Evolutionary conservation across 345 rosid species (phyloP).

Genomic region (Melastoma malabathricum): DNA sequence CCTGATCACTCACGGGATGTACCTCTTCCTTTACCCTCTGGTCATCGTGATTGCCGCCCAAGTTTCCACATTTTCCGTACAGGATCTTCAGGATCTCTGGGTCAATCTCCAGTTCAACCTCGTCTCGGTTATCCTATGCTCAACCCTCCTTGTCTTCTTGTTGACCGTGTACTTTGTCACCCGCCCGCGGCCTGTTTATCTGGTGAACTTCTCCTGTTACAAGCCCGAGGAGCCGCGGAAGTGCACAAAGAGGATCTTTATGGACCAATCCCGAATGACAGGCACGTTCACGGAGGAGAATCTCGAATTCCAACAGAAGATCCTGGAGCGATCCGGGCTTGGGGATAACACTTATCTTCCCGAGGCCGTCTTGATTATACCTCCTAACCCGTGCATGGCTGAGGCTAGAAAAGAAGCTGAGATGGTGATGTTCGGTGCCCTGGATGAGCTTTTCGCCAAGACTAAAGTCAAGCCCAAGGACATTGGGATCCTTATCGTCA

Average conservation of each 20-base stretch:
- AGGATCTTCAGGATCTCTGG: slow-evolving; percentile 10
- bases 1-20: slow-evolving; percentile 11
- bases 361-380: slow-evolving; percentile 17
- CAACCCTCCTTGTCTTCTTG: slow-evolving; percentile 10
- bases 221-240: slow-evolving; percentile 19
- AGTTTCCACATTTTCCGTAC: slow-evolving; percentile 7
- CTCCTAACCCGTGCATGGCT: slow-evolving; percentile 18
- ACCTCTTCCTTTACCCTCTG: slow-evolving; percentile 8
- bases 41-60: slow-evolving; percentile 8
- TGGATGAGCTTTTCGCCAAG: slow-evolving; percentile 7
- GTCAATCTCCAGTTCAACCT: slow-evolving; percentile 9
- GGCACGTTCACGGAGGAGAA: slow-evolving; percentile 17
- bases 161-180: slow-evolving; percentile 8
- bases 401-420: slow-evolving; percentile 22
- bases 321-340: slow-evolving; percentile 20
- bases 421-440: slow-evolving; percentile 11
- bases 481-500: slow-evolving; percentile 10
- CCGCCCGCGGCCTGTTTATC: slow-evolving; percentile 21
- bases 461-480: slow-evolving; percentile 8
- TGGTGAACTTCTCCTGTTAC: slow-evolving; percentile 24
- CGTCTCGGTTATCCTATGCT: slow-evolving; percentile 7
- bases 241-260: slow-evolving; percentile 21
- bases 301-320: slow-evolving; percentile 17
- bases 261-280: slow-evolving; percentile 18
- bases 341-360: slow-evolving; percentile 24